Evolutionary conservation across 495 filamentous ascomycete genomes (phyloP), one percentile per base, ranked within the genome.

Genomic region (Hypoxylon trugodes): DNA sequence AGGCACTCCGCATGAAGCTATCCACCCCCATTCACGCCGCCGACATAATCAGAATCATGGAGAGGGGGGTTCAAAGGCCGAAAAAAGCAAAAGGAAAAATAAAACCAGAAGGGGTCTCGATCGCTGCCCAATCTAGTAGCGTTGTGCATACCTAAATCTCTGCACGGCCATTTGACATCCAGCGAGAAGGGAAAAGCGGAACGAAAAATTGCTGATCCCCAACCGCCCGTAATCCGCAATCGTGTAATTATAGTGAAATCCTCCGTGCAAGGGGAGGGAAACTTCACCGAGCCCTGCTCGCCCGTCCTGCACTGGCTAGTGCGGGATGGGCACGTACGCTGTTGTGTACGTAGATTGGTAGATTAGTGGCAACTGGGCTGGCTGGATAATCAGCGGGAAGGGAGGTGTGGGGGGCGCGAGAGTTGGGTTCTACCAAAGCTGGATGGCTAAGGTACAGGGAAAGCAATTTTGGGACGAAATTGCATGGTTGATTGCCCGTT

Each of bases 81-180:
- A 16, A 52, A 38, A 51, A 50, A 33, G 13, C 8, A 46, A 47
- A 59, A 47, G 18, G 6, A 45, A 48, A 43, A 26, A 53, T 32
- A 26, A 19, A 2, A 21, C 9, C 12, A 56, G 12, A 35, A 10
- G 28, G 46, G 41, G 62, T 9, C 50, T 50, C 33, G 62, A 56
- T 66, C 50, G 62, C 62, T 60, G 45, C 62, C 62, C 50, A 61
- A 66, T 60, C 62, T 28, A 38, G 28, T 45, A 28, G 26, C 49
- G 26, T 38, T 43, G 36, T 50, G n/a, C n/a, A 21, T 26, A 48
- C 37, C 37, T 48, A 15, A 50, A 32, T 53, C 15, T 24, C 25
- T 41, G 37, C 24, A 25, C 25, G 35, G 8, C 48, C 26, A 33
- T 52, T 52, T 12, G 47, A n/a, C 19, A 21, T 58, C 38, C 42